Evolutionary conservation across 345 rosid species (phyloP), one percentile per base, ranked within the genome.

Genomic region (Populus tremula): DNA sequence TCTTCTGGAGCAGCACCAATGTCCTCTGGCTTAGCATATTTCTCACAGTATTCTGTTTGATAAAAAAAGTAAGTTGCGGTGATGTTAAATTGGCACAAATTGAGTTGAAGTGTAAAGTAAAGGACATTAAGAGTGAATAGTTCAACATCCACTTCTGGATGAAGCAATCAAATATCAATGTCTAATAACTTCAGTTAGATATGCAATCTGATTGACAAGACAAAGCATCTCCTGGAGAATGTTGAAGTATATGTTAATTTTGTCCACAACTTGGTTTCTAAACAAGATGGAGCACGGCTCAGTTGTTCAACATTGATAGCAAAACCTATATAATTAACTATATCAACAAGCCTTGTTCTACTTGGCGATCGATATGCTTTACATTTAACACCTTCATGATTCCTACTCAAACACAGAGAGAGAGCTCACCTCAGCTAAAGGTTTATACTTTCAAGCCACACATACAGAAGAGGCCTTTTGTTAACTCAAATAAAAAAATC

Each of bases 1-100:
- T 82, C 92, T 69, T 87, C 90, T 17, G 80, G 71, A 20, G 80
- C 81, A 9, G 78, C 87, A 49, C 82, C 87, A 17, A 76, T 59
- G 53, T 85, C 91, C 31, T 85, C 87, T n/a, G 87, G 89, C 80
- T 86, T 87, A 49, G 94, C 97, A 85, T 90, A 90, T 82, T 78
- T 85, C 82, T 83, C 84, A 64, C 93, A 85, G 78, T 82, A 86
- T 68, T 90, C 94, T 92, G 78, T 27, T 79, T 38, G 18, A 80
- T 5, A 12, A 65, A 53, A 14, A 72, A 38, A 71, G 54, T 62
- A 80, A 4, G 36, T 33, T 33, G 49, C 38, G 61, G 12, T 16
- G 23, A 54, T 2, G 21, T 38, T 21, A 73, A 33, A 56, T 68
- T 6, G 17, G 71, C 25, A 38, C 38, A 8, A 38, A 35, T 6